Evolutionary conservation across 2,329 filamentous ascomycete species (phyloP).

Genomic region (Ascochyta pisi): DNA sequence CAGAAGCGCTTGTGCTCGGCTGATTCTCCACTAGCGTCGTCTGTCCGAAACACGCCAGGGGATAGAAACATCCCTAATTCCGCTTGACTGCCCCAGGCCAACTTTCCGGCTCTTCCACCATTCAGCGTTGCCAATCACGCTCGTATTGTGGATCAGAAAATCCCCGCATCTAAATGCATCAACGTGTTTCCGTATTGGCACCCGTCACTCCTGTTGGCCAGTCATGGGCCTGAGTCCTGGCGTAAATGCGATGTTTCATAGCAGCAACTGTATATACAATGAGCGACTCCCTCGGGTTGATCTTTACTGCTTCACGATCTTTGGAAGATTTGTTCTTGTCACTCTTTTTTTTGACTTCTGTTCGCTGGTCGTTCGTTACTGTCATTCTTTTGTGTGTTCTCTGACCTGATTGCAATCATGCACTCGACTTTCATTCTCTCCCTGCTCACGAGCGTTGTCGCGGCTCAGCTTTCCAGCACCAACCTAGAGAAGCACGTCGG

Average conservation of each 20-base stretch:
- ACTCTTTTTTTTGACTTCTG: constrained; percentile 30
- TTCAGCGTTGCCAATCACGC: constrained; percentile 16
- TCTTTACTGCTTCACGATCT: constrained; percentile 31
- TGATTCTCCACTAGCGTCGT: constrained; percentile 29
- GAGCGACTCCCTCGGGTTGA: constrained; percentile 8
- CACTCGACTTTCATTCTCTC: constrained; percentile 42
- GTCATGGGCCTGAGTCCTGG: constrained; percentile 24
- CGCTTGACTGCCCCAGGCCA: constrained; percentile 25
- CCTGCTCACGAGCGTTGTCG: constrained; percentile 42
- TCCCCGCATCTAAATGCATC: constrained; percentile 26
- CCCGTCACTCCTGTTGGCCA: constrained; percentile 21
- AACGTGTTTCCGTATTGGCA: constrained; percentile 25
- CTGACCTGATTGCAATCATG: constrained; percentile 37
- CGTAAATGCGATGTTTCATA: constrained; percentile 32
- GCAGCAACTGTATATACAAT: constrained; percentile 30
- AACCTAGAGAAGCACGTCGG: constrained; percentile 52
- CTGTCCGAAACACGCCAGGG: constrained; percentile 33
- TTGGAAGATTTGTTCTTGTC: constrained; percentile 31
- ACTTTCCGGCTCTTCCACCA: constrained; percentile 25
- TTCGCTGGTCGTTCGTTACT: constrained; percentile 45
- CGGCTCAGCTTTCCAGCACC: constrained; percentile 51
- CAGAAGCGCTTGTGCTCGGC: constrained; percentile 22
- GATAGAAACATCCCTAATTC: constrained; percentile 34
- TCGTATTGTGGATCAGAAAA: constrained; percentile 18
- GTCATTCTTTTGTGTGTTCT: constrained; percentile 34